phyloP scores from a whole-genome alignment of 352 stramenopile species.

The Pythium sukuiense region DNA sequence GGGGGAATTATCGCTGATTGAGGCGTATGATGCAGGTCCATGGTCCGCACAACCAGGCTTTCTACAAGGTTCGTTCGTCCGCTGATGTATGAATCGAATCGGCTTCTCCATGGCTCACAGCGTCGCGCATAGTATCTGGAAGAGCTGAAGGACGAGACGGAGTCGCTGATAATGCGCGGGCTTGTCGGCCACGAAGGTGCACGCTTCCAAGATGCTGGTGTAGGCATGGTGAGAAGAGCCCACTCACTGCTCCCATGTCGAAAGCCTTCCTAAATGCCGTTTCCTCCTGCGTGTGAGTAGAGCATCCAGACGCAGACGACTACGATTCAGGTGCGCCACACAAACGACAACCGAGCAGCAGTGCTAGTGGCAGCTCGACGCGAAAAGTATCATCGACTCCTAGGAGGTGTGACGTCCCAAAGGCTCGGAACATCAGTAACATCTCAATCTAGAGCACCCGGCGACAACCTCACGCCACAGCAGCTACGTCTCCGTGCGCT shows the following conservation, averaged over 20 bases:
- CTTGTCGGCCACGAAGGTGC: conserved; percentile 46
- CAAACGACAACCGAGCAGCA: conserved; percentile 35
- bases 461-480: conserved; percentile 24
- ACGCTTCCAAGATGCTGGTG: conserved; percentile 44
- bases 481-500: conserved; percentile 40
- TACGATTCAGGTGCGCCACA: conserved; percentile 22
- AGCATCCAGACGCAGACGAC: conserved; percentile 27
- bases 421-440: conserved; percentile 28
- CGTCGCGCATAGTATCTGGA: conserved; percentile 39
- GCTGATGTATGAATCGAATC: too few relatives aligned
- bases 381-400: conserved; percentile 43
- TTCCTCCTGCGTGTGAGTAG: not conserved
- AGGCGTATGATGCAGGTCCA: conserved; percentile 25
- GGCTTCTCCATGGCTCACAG: too few relatives aligned
- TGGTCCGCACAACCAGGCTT: conserved; percentile 62
- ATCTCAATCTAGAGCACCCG: not conserved
- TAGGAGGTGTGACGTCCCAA: conserved; percentile 36
- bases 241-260: too few relatives aligned
- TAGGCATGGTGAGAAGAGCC: conserved; percentile 33
- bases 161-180: conserved; percentile 52
- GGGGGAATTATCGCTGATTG: not conserved
- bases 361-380: conserved; percentile 42
- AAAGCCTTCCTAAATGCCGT: not conserved
- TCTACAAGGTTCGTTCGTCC: conserved; percentile 47
- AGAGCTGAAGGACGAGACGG: conserved; percentile 59